Evolutionary conservation across 257 asterid species (phyloP), one percentile per base, ranked within the genome.

Genomic region (Marsdenia floribunda): DNA sequence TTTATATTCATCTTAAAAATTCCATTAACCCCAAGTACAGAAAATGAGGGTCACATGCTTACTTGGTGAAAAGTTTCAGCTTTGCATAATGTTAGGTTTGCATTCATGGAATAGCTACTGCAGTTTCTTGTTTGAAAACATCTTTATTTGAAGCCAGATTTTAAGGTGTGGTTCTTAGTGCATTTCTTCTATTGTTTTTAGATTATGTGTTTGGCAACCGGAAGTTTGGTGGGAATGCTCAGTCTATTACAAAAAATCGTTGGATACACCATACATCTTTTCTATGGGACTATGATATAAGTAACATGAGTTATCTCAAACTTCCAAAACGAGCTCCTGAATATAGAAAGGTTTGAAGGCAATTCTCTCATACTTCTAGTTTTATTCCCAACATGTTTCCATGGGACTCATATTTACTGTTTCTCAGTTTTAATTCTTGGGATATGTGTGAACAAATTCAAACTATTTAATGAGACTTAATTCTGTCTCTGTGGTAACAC

Each of bases 181-280:
- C 26, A 70, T 65, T 61, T 40, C 61, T 50, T 75, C 38, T 14
- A 54, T 37, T 73, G 35, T 35, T 77, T 74, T 78, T 83, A 93
- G 98, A 93, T 89, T 93, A 93, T 26, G 96, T 82, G 64, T 89
- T 93, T 77, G 98, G 94, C 22, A 79, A 88, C 81, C 86, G 37
- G 74, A 93, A 94, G 81, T 88, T 91, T 84, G 97, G 98, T 44
- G 98, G 98, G 74, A 94, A 94, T 83, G 97, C 98, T 22, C 97
- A 91, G 79, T 90, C 98, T 54, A 92, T 94, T 67, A 94, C 90
- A 49, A 91, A 90, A 77, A 50, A 78, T 26, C 83, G 98, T 77
- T 94, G 98, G 98, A 83, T 94, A 70, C 98, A 91, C 83, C 98
- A 90, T 77, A 88, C 98, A 12, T 94, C 97, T 22, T 92, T 94